A percentile compares a stretch with the other conserved stretches of the same genome.
phyloP scores from a whole-genome alignment of 192 early-diverging fungal species.

The Radiomyces spectabilis region DNA sequence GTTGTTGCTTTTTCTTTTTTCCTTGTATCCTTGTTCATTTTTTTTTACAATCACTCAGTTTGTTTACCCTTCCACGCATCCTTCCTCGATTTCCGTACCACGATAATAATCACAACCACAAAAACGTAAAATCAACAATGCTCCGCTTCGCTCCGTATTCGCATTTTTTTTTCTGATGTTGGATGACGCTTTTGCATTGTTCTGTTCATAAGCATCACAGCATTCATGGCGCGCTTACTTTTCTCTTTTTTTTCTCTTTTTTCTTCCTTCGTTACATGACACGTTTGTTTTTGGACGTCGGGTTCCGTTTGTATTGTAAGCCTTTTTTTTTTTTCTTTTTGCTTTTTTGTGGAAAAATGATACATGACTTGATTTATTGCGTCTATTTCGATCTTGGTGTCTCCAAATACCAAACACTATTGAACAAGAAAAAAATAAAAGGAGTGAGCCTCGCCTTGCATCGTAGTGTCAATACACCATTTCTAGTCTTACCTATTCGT shows the following conservation, averaged over 20 bases:
- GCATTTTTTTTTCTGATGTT: too few relatives aligned
- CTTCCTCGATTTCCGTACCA: too few relatives aligned
- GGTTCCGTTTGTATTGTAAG: neutral
- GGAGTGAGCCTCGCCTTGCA: neutral
- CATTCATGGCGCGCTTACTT: neutral
- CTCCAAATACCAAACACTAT: constrained; percentile 64
- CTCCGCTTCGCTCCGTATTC: too few relatives aligned
- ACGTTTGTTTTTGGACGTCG: neutral
- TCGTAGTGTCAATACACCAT: neutral
- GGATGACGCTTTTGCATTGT: neutral
- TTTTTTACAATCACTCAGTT: too few relatives aligned
- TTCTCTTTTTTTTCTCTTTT: too few relatives aligned
- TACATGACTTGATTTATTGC: neutral
- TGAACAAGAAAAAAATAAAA: neutral
- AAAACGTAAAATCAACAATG: too few relatives aligned
- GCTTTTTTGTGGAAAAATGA: neutral
- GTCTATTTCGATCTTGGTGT: constrained; percentile 17
- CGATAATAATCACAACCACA: too few relatives aligned
- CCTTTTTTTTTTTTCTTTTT: neutral
- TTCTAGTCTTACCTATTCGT: constrained; percentile 48
- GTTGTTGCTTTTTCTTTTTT: too few relatives aligned
- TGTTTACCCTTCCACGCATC: too few relatives aligned
- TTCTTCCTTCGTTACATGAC: neutral
- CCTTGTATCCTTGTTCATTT: too few relatives aligned
- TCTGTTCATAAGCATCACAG: neutral